Conservation (phyloP, 2,329 filamentous ascomycete genomes). For the Bisporella sp. region DNA sequence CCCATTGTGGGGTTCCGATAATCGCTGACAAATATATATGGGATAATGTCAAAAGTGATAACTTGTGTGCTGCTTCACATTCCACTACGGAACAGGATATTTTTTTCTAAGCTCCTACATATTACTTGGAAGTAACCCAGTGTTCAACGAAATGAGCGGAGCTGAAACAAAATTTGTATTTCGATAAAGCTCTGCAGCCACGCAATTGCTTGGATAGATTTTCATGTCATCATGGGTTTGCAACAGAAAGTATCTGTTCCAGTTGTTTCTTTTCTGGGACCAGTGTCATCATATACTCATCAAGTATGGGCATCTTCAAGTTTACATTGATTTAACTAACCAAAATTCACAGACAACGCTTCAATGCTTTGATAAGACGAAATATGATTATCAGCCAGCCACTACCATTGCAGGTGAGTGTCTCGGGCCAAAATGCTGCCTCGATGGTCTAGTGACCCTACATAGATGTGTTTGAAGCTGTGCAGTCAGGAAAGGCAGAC, state of each 20-base stretch:
- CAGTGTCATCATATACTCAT: constrained; percentile 61
- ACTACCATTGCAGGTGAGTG: constrained; percentile 15
- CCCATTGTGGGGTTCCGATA: no score
- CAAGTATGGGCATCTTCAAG: constrained; percentile 42
- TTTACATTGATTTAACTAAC: neutral
- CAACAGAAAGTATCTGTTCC: constrained; percentile 6
- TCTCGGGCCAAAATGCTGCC: neutral
- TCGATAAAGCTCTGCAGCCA: no score
- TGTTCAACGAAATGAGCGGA: no score
- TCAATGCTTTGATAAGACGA: constrained; percentile 36
- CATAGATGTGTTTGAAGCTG: constrained; percentile 72
- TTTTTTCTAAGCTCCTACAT: no score
- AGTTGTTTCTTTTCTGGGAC: constrained; percentile 53
- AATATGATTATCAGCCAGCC: constrained; percentile 9
- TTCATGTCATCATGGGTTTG: no score
- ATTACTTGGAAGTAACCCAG: no score
- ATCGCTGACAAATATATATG: no score
- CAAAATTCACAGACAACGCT: constrained; percentile 41
- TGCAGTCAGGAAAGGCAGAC: constrained; percentile 57
- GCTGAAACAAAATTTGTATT: no score
- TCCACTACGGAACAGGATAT: no score
- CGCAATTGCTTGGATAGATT: no score
- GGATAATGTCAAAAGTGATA: no score
- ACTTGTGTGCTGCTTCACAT: no score
- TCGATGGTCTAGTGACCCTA: constrained; percentile 1